Evolutionary conservation across 2,329 filamentous ascomycete species (phyloP).

Genomic region (Aspergillus bombycis): DNA sequence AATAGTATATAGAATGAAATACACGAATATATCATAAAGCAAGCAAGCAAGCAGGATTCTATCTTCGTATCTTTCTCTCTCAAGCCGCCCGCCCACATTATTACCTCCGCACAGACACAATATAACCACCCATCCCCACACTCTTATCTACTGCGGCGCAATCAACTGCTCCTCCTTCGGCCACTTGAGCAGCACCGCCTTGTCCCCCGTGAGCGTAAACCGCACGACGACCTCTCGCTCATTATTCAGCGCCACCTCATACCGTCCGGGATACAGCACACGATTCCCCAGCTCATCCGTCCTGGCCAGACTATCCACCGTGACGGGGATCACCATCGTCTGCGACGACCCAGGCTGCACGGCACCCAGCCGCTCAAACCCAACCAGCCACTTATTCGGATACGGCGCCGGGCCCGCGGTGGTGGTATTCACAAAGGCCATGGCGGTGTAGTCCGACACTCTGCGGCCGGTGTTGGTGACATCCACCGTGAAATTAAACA

Average conservation of each 20-base stretch:
- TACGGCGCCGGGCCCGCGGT: constrained; percentile 44
- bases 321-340: constrained; percentile 39
- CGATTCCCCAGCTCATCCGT: constrained; percentile 42
- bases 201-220: constrained; percentile 39
- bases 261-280: constrained; percentile 47
- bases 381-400: constrained; percentile 48
- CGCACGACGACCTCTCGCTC: constrained; percentile 38
- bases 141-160: no score
- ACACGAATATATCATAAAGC: no score
- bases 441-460: constrained; percentile 45
- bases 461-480: constrained; percentile 42
- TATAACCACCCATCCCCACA: no score
- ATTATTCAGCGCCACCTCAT: constrained; percentile 45
- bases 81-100: no score
- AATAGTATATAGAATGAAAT: no score
- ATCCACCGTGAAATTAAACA: constrained; percentile 40
- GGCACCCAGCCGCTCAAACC: constrained; percentile 38
- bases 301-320: constrained; percentile 43
- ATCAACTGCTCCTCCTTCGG: constrained; percentile 29
- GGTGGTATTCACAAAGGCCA: constrained; percentile 43
- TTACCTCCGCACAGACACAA: no score
- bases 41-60: no score
- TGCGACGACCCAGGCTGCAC: constrained; percentile 28
- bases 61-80: no score
- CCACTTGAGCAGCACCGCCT: constrained; percentile 38